Base-by-base conservation (phyloP, 2,329 filamentous ascomycete genomes). In the Talaromyces verruculosus region DNA sequence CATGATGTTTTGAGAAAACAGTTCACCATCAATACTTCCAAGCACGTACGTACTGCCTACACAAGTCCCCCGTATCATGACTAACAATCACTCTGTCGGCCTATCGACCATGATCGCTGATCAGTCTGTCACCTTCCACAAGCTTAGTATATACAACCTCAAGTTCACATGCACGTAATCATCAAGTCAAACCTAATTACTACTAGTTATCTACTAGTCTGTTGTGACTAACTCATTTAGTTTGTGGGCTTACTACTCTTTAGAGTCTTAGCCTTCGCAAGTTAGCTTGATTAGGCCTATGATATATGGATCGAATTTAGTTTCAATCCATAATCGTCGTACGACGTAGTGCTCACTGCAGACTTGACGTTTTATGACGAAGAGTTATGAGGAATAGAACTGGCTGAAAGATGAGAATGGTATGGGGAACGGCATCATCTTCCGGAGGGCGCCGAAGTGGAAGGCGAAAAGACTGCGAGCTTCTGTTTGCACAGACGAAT, bases 91-190 rank as follows among this genome's bases (percentile, higher is more conserved):
- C 30, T 49, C 59, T 37, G 30, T 25, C 43, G 35, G 43, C 22
- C 51, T 58, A 39, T 19, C 37, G 19, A 15, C 3, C 13, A 43
- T 30, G 37, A 59, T 59, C 35, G 35, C 39, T 61, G 58, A 61
- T 61, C 58, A 51, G 43, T 25, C 43, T 35, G 43, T 49, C 60
- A 61, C 17, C 37, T 45, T 41, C 25, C 33, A 45, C 58, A 33
- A 45, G 25, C 39, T 41, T 49, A 61, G 59, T 17, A 28, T 28
- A 30, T 33, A 61, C 59, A 41, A 51, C 13, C 45, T 39, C 33
- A 51, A 39, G 33, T 62, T 62, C 43, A 51, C 45, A 62, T 62
- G 60, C 60, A 62, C 45, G 60, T 28, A 62, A 62, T 53, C 41
- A 28, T 39, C 60, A 25, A 53, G 28, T 11, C 30, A 22, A 62